Conservation (phyloP, 306 rosid genomes). For the Inga oerstediana region DNA sequence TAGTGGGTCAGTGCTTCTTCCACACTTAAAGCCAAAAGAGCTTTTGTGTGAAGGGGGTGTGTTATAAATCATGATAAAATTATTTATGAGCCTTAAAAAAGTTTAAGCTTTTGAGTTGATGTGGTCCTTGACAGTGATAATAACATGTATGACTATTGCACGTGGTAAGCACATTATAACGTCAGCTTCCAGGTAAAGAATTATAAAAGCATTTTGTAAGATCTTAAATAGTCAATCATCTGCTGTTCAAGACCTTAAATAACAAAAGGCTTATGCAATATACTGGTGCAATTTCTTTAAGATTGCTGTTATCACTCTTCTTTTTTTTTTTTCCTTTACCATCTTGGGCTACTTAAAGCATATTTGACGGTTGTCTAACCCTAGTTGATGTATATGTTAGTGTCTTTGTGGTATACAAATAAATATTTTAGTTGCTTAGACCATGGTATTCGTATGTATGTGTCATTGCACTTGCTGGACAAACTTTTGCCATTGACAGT, state of each 20-base stretch:
- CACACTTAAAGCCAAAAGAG: background rate
- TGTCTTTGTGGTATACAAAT: background rate
- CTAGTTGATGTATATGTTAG: background rate
- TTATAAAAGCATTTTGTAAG: background rate
- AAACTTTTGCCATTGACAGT: background rate
- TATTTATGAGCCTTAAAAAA: background rate
- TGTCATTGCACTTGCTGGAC: background rate
- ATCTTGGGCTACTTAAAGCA: background rate
- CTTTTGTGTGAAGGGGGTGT: background rate
- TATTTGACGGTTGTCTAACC: background rate
- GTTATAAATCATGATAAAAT: background rate
- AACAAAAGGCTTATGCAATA: background rate
- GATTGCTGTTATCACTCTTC: background rate
- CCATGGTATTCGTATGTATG: background rate
- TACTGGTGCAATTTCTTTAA: background rate
- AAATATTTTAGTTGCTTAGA: background rate
- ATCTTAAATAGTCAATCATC: background rate
- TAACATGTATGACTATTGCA: background rate
- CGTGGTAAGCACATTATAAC: background rate
- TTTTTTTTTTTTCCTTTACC: background rate
- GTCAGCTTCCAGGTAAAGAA: background rate
- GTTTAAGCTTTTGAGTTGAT: background rate
- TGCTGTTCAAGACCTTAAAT: conserved; percentile 5
- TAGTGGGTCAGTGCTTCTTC: background rate
- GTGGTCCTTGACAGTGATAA: background rate